Percentiles rank a stretch among this genome's conserved stretches.
Conservation (phyloP, 495 filamentous ascomycete genomes). For the Pyrenula massariospora region DNA sequence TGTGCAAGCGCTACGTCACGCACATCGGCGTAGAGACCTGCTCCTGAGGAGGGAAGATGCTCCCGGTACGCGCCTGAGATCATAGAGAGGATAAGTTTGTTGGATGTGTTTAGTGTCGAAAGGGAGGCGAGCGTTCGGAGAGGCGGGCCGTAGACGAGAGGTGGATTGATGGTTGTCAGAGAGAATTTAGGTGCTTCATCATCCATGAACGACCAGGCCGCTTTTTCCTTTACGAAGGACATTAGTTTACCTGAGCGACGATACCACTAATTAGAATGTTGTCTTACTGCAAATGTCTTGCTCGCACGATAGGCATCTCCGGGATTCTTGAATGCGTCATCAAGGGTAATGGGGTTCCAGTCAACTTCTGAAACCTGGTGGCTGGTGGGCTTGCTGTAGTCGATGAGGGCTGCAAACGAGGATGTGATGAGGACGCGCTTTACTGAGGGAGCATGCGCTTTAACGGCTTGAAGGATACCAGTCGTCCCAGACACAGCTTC, state of each 20-base stretch:
- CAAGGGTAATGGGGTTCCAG: slow-evolving; percentile 67
- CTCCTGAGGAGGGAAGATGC: slow-evolving; percentile 34
- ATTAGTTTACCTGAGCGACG: no score
- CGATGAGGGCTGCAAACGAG: slow-evolving; percentile 61
- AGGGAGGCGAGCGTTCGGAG: slow-evolving; percentile 34
- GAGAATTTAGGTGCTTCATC: slow-evolving; percentile 50
- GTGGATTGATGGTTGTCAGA: slow-evolving; percentile 49
- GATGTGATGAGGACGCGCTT: slow-evolving; percentile 52
- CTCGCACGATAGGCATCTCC: slow-evolving; percentile 32
- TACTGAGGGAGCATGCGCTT: slow-evolving; percentile 30
- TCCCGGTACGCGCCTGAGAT: slow-evolving; percentile 43
- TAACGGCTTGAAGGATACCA: slow-evolving; percentile 30
- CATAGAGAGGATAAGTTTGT: slow-evolving; percentile 31
- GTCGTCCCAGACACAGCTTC: slow-evolving; percentile 31
- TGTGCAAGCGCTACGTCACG: slow-evolving; percentile 49
- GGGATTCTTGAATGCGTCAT: slow-evolving; percentile 33
- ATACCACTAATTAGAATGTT: no score
- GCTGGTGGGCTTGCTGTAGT: slow-evolving; percentile 23
- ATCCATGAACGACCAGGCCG: slow-evolving; percentile 57
- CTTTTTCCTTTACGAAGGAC: slow-evolving; percentile 35
- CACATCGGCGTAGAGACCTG: slow-evolving; percentile 43
- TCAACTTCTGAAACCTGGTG: slow-evolving; percentile 53
- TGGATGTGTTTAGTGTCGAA: slow-evolving; percentile 46
- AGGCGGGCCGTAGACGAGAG: slow-evolving; percentile 50
- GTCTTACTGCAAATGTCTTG: slow-evolving; percentile 28